These are phyloP conservation scores for Pulveroboletus ravenelii DNA, from an alignment of 768 basidiomycete species.

Conservation along the genomic window DNA sequence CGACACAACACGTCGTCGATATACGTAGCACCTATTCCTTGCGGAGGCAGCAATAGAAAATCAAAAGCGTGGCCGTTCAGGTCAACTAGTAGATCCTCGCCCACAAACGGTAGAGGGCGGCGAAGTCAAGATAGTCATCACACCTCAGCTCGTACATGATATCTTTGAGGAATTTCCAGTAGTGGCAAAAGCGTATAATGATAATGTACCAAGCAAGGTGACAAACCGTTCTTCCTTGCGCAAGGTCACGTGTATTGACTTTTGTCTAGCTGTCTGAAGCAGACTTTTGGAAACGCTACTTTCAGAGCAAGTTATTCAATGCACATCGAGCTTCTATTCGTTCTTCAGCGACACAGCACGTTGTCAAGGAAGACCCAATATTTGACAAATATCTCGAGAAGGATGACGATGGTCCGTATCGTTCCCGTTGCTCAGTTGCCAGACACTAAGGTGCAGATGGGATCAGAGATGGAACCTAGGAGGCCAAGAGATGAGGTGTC, in stretches of 20 bases:
- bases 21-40: conserved; percentile 61
- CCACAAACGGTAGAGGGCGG: conserved; percentile 80
- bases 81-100: conserved; percentile 83
- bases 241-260: conserved; percentile 1
- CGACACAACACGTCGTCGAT: neutral
- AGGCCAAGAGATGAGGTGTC: conserved; percentile 60
- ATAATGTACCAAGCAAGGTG: conserved; percentile 87
- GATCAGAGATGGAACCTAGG: conserved; percentile 71
- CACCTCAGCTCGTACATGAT: conserved; percentile 88
- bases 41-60: conserved; percentile 70
- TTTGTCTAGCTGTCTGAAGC: conserved; percentile 70
- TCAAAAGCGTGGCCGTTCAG: conserved; percentile 77
- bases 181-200: conserved; percentile 85
- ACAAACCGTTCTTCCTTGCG: conserved; percentile 3
- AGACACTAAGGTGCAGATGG: neutral
- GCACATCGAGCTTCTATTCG: conserved; percentile 91
- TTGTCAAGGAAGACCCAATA: conserved; percentile 86
- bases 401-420: conserved; percentile 80
- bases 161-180: conserved; percentile 98
- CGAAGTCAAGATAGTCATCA: conserved; percentile 85
- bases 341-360: conserved; percentile 76
- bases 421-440: neutral
- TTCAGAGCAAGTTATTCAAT: conserved; percentile 93
- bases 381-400: conserved; percentile 96
- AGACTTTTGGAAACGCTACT: conserved; percentile 96